A percentile compares a stretch with the other conserved stretches of the same genome.
Evolutionary conservation across 441 rosid genomes (phyloP).

Genomic region (Populus trichocarpa): DNA sequence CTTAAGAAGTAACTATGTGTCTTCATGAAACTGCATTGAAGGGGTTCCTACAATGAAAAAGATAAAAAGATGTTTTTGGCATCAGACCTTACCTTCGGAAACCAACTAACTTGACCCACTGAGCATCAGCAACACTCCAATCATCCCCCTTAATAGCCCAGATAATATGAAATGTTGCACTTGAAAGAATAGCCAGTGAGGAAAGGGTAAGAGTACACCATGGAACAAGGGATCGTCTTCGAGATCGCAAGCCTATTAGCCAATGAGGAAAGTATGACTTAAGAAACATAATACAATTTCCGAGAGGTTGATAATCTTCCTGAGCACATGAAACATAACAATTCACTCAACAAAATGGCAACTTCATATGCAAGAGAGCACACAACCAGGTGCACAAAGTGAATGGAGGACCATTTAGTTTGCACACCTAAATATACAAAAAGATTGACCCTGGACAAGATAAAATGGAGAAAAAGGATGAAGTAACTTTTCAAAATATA

Average conservation of each 20-base stretch:
- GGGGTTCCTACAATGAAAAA: background rate
- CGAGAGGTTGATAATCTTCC: background rate
- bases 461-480: background rate
- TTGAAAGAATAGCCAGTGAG: conserved; percentile 34
- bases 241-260: conserved; percentile 30
- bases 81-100: conserved; percentile 35
- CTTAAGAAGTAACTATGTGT: background rate
- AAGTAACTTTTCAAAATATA: too few species aligned
- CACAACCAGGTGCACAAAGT: background rate
- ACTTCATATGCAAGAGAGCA: background rate
- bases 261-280: background rate
- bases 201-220: conserved; percentile 40
- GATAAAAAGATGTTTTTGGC: background rate
- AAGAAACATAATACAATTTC: background rate
- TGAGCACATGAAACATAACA: background rate
- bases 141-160: conserved; percentile 40
- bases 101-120: conserved; percentile 48
- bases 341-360: background rate
- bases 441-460: background rate
- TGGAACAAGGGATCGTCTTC: conserved; percentile 34
- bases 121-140: conserved; percentile 40
- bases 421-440: background rate
- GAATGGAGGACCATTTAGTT: background rate
- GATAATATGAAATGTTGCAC: conserved; percentile 36
- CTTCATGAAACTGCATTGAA: background rate